Percentiles rank a stretch among this genome's conserved stretches.
phyloP scores from a whole-genome alignment of 2,329 filamentous ascomycete species.

The Rhynchosporium graminicola region DNA sequence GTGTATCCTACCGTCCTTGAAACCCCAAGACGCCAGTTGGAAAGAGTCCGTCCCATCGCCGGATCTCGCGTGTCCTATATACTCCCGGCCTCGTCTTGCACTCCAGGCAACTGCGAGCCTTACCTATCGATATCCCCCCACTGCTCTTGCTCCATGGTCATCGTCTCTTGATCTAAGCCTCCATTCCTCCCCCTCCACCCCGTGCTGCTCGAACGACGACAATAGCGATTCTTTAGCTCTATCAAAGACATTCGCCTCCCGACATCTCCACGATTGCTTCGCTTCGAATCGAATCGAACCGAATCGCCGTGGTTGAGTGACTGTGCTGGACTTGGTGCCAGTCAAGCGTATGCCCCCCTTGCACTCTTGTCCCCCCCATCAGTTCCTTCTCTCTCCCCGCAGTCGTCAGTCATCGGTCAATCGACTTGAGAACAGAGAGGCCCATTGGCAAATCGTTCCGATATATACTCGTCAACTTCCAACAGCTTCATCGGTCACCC shows the following conservation, averaged over 20 bases:
- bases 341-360: conserved; percentile 18
- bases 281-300: background rate
- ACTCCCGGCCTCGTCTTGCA: conserved; percentile 16
- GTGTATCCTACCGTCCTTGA: too few species aligned
- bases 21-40: conserved; percentile 10
- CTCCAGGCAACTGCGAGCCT: conserved; percentile 31
- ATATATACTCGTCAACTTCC: conserved; percentile 27
- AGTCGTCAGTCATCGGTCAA: conserved; percentile 19
- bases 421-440: conserved; percentile 17
- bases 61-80: conserved; percentile 28
- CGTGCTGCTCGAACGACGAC: background rate
- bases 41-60: background rate
- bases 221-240: background rate
- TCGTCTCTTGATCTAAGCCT: conserved; percentile 16
- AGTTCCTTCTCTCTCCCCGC: conserved; percentile 4
- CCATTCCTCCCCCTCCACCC: background rate
- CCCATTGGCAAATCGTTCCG: conserved; percentile 36
- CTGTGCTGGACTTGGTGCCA: conserved; percentile 1
- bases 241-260: conserved; percentile 11
- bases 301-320: background rate
- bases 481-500: conserved; percentile 28
- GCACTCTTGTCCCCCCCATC: conserved; percentile 10
- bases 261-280: conserved; percentile 9
- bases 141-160: conserved; percentile 2
- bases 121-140: conserved; percentile 21